Conservation (phyloP, 805 yeast species). For the Saccharomycopsis javanensis region DNA sequence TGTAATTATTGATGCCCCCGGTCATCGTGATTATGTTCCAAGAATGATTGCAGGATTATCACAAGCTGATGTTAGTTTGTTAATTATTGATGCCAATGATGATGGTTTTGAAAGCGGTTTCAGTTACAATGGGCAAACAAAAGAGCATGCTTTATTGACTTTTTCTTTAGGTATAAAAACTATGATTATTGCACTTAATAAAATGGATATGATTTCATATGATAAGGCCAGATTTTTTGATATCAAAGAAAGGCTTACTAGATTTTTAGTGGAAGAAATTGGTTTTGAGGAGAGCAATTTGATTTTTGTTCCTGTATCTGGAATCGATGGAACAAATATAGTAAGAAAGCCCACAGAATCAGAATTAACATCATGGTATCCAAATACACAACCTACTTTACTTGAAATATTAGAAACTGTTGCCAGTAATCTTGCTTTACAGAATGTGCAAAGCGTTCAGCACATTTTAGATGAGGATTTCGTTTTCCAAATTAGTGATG, state of each 20-base stretch:
- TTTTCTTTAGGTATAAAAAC: conserved; percentile 55
- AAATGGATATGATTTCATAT: conserved; percentile 59
- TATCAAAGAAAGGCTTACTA: conserved; percentile 39
- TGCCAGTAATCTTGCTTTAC: conserved; percentile 21
- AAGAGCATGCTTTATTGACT: conserved; percentile 65
- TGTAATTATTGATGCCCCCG: conserved; percentile 78
- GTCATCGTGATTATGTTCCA: conserved; percentile 75
- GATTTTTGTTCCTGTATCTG: conserved; percentile 58
- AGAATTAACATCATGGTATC: conserved; percentile 50
- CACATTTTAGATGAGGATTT: conserved; percentile 34
- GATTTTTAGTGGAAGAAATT: conserved; percentile 42
- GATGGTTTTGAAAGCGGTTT: conserved; percentile 70
- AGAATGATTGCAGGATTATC: conserved; percentile 78
- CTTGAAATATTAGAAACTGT: conserved; percentile 76
- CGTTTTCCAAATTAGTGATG: conserved; percentile 54
- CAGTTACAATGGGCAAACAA: conserved; percentile 61
- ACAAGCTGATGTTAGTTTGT: conserved; percentile 66
- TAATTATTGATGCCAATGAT: conserved; percentile 56
- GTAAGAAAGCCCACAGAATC: conserved; percentile 31
- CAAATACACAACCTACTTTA: conserved; percentile 89
- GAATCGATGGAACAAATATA: conserved; percentile 58
- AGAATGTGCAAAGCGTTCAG: conserved; percentile 18
- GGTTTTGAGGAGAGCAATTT: conserved; percentile 36
- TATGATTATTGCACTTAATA: conserved; percentile 57
- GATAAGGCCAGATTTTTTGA: conserved; percentile 40